Percentiles rank a stretch among this genome's conserved stretches.
phyloP scores from a whole-genome alignment of 495 filamentous ascomycete genomes.

The Penicillium soppii region DNA sequence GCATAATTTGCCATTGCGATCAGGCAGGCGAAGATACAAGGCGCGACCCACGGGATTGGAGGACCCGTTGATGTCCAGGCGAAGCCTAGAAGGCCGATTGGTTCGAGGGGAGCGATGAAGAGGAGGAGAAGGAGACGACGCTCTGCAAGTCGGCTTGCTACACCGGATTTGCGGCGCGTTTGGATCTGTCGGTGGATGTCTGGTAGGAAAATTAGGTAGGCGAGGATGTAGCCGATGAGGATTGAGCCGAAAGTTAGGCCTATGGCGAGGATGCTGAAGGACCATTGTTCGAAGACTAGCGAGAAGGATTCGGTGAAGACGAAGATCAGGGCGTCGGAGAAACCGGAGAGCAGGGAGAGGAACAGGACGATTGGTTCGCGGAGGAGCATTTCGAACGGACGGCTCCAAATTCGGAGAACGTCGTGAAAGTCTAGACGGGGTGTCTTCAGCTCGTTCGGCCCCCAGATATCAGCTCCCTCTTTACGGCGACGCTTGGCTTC shows the following conservation, averaged over 20 bases:
- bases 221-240: constrained; percentile 63
- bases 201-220: constrained; percentile 63
- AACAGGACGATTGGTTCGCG: constrained; percentile 73
- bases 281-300: constrained; percentile 65
- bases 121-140: constrained; percentile 57
- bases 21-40: constrained; percentile 57
- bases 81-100: constrained; percentile 69
- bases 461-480: constrained; percentile 59
- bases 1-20: constrained; percentile 69
- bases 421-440: constrained; percentile 53
- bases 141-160: constrained; percentile 54
- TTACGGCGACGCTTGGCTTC: constrained; percentile 65
- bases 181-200: constrained; percentile 55
- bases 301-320: constrained; percentile 69
- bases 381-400: constrained; percentile 77
- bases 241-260: constrained; percentile 66
- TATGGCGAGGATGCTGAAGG: constrained; percentile 52
- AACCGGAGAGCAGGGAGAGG: constrained; percentile 71
- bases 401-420: constrained; percentile 60
- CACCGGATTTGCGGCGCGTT: constrained; percentile 44
- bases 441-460: constrained; percentile 58
- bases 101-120: constrained; percentile 62
- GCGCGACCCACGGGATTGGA: constrained; percentile 59
- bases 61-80: constrained; percentile 65
- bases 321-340: constrained; percentile 80